Evolutionary conservation across 768 basidiomycete species (phyloP).

Genomic region (Trametes maxima): DNA sequence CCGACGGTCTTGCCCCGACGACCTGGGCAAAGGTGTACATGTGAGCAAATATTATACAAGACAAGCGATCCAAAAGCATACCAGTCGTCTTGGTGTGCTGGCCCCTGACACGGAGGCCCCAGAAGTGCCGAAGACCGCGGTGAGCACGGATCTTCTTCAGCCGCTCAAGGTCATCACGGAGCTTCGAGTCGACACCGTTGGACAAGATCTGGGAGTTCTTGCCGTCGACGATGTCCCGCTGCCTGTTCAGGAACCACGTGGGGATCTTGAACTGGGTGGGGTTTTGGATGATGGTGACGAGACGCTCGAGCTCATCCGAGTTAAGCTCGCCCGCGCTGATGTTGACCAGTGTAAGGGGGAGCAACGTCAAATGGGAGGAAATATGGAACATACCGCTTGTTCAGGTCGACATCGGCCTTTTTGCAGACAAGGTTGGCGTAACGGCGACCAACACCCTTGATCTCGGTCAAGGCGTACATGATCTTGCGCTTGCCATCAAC

Average conservation of each 20-base stretch:
- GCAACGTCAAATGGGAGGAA: neutral
- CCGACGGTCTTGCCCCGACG: slow-evolving; percentile 96
- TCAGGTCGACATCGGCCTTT: slow-evolving; percentile 98
- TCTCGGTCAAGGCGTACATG: slow-evolving; percentile 99
- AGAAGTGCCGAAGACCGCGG: slow-evolving; percentile 89
- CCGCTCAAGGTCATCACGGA: slow-evolving; percentile 97
- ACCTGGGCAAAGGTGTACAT: slow-evolving; percentile 46
- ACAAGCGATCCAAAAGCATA: slow-evolving; percentile 35
- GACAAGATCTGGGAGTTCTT: slow-evolving; percentile 96
- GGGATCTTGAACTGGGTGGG: slow-evolving; percentile 99
- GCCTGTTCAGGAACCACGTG: slow-evolving; percentile 98
- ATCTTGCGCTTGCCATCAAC: slow-evolving; percentile 99
- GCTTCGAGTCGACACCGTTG: slow-evolving; percentile 95
- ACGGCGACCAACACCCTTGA: slow-evolving; percentile 99
- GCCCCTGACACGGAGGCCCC: slow-evolving; percentile 94
- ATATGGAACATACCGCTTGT: slow-evolving; percentile 78
- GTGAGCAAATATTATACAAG: neutral
- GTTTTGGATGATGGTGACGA: slow-evolving; percentile 99
- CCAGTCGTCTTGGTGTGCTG: slow-evolving; percentile 99
- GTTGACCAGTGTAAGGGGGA: neutral
- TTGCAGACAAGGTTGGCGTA: slow-evolving; percentile 99
- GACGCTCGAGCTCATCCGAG: slow-evolving; percentile 98
- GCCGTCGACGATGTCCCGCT: slow-evolving; percentile 96
- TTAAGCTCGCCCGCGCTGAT: slow-evolving; percentile 98
- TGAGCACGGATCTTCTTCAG: slow-evolving; percentile 99